Conservation (phyloP, 2,329 filamentous ascomycete genomes). For the Arthrocladium fulminans region DNA sequence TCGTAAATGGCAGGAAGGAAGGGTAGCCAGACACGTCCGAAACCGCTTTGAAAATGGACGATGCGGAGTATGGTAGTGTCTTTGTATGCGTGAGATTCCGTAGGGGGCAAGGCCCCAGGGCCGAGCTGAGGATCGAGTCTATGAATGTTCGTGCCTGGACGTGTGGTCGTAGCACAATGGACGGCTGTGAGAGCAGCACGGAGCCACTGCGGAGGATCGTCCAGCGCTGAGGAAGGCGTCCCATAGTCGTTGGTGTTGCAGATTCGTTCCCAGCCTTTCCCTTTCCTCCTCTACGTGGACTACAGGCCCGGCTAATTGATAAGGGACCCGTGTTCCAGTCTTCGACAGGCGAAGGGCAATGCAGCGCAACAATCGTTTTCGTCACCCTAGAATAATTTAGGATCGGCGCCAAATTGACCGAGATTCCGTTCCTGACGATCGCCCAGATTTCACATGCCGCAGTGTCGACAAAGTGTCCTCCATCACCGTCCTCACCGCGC, state of each 20-base stretch:
- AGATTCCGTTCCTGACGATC: slow-evolving; percentile 1
- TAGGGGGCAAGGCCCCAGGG: slow-evolving; percentile 19
- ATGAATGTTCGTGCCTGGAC: slow-evolving; percentile 17
- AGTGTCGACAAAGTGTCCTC: neutral
- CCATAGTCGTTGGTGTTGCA: neutral
- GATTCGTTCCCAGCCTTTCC: too few relatives aligned
- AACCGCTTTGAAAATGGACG: slow-evolving; percentile 71
- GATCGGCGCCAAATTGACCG: neutral
- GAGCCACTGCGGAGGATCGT: neutral
- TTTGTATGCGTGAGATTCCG: slow-evolving; percentile 66
- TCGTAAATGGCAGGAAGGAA: slow-evolving; percentile 86
- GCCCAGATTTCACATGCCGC: neutral
- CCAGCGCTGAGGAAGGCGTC: neutral
- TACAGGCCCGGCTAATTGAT: too few relatives aligned
- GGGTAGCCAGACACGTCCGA: slow-evolving; percentile 80
- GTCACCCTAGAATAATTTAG: neutral
- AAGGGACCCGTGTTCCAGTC: too few relatives aligned
- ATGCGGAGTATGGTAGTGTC: slow-evolving; percentile 63
- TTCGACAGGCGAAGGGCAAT: too few relatives aligned
- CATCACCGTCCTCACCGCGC: too few relatives aligned
- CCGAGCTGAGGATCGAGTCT: slow-evolving; percentile 20
- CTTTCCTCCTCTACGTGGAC: too few relatives aligned
- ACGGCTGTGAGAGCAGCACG: neutral
- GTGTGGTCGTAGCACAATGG: neutral
- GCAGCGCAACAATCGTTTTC: too few relatives aligned